phyloP scores from a whole-genome alignment of 1,139 yeast species.

The Suhomyces bribrorum region DNA sequence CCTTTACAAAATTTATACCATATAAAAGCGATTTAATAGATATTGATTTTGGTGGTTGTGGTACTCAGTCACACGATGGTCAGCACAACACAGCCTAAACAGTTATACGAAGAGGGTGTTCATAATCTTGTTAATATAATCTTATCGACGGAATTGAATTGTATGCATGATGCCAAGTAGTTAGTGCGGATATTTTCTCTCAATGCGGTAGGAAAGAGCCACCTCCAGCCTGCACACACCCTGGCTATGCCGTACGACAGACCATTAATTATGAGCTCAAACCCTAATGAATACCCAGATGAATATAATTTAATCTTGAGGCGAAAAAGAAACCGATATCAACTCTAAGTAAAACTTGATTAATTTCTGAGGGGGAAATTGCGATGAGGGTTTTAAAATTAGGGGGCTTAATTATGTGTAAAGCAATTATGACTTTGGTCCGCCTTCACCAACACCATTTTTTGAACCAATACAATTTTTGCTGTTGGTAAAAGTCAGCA shows the following conservation, averaged over 20 bases:
- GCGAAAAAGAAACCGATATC: background rate
- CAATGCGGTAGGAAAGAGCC: background rate
- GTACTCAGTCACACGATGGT: background rate
- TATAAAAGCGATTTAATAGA: too few relatives aligned
- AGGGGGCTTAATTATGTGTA: too few relatives aligned
- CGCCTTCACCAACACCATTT: too few relatives aligned
- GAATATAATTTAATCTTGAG: background rate
- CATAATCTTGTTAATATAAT: background rate
- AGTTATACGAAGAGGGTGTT: background rate
- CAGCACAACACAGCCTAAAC: background rate
- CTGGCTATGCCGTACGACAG: background rate
- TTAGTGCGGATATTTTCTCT: background rate
- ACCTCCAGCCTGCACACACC: background rate
- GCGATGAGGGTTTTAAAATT: too few relatives aligned
- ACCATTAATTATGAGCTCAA: background rate
- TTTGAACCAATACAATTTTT: too few relatives aligned
- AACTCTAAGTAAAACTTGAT: background rate
- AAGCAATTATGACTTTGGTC: too few relatives aligned
- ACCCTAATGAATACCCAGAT: background rate
- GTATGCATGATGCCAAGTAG: background rate
- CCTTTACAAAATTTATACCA: too few relatives aligned
- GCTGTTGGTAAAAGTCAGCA: too few relatives aligned
- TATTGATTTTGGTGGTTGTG: background rate
- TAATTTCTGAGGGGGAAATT: too few relatives aligned
- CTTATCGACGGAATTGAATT: background rate